Base-by-base conservation (phyloP, 1,284 basidiomycete species). In the Salmacisia buchloeana region DNA sequence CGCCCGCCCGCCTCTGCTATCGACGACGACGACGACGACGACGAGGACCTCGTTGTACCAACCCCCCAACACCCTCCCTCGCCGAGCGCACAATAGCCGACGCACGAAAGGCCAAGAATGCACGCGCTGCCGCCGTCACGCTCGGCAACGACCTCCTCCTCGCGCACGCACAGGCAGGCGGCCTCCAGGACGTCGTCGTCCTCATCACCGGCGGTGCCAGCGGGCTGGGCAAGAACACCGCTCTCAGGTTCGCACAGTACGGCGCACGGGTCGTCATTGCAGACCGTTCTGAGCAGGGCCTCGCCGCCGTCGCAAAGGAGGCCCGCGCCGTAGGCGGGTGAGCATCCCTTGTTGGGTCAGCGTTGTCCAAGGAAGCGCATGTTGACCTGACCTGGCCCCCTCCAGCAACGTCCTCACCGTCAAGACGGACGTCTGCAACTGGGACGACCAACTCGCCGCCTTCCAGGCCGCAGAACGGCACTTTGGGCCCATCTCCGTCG, bases 211-310 rank as follows among this genome's bases (percentile, higher is more conserved):
- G 85, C 62, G 86, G 83, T 56, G 85, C 83, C 0, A 84, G 83
- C 70, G 86, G 85, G 0, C 85, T 87, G 62, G 86, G 86, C 13
- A 83, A 80, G 75, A 82, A 83, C 63, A 77, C 83, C 6, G 83
- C 84, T 2, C 67, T 82, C 2, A 80, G 78, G 15, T 84, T 84
- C 64, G 85, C 83, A 5, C 79, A 77, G 39, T 73, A 82, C 63
- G 86, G 86, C 0, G 85, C 85, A 3, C 85, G 84, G 65, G 74
- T 87, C 2, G 83, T 86, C 36, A 83, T 86, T 66, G 85, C 83
- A 29, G 85, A 87, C 69, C 64, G 83, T 54, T 82, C 85, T 64
- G 63, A 78, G 13, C 72, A 71, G 10, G 81, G 81, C 2, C 83
- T 82, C 2, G 71, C 82, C 63, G 77, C 80, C 36, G 82, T 83